phyloP scores from a whole-genome alignment of 495 filamentous ascomycete genomes.

The Pyrenopolyporus hunteri region DNA sequence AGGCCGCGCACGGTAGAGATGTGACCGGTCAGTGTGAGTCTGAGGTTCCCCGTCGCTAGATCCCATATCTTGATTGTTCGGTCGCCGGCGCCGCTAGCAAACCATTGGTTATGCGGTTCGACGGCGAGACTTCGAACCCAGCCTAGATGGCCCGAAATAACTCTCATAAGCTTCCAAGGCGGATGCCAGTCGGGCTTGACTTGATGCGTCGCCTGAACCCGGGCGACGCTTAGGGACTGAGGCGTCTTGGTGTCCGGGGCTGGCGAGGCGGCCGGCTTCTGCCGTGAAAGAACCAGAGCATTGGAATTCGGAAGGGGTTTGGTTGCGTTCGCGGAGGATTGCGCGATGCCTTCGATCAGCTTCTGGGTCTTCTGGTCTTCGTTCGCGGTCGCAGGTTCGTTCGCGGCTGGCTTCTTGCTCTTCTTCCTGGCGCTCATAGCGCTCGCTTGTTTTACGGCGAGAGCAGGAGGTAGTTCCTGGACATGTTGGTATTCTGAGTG shows the following conservation, averaged over 20 bases:
- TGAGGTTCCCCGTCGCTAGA: slow-evolving; percentile 79
- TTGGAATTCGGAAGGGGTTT: slow-evolving; percentile 57
- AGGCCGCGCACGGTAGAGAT: slow-evolving; percentile 96
- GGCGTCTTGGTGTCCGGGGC: slow-evolving; percentile 28
- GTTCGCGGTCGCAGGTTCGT: slow-evolving; percentile 49
- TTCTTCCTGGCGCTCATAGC: slow-evolving; percentile 52
- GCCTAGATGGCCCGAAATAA: slow-evolving; percentile 94
- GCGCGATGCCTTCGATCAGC: slow-evolving; percentile 71
- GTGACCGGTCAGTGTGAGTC: slow-evolving; percentile 92
- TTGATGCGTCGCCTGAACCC: slow-evolving; percentile 72
- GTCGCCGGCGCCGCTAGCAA: slow-evolving; percentile 94
- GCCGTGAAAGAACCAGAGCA: slow-evolving; percentile 62
- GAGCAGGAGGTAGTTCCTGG: slow-evolving; percentile 77
- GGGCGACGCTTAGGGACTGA: slow-evolving; percentile 61
- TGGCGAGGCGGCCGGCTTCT: slow-evolving; percentile 15
- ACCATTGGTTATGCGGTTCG: slow-evolving; percentile 97
- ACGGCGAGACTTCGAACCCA: slow-evolving; percentile 93
- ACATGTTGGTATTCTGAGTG: slow-evolving; percentile 81
- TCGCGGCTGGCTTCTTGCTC: slow-evolving; percentile 53
- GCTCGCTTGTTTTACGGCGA: slow-evolving; percentile 82
- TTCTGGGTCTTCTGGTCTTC: slow-evolving; percentile 67
- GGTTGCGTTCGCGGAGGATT: slow-evolving; percentile 40
- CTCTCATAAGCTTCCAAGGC: slow-evolving; percentile 97
- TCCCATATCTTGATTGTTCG: slow-evolving; percentile 99
- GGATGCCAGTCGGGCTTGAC: slow-evolving; percentile 91